These are phyloP conservation scores for Trypanosomatidae sp. DNA, from an alignment of 208 protist genomes.

Conservation along the genomic window DNA sequence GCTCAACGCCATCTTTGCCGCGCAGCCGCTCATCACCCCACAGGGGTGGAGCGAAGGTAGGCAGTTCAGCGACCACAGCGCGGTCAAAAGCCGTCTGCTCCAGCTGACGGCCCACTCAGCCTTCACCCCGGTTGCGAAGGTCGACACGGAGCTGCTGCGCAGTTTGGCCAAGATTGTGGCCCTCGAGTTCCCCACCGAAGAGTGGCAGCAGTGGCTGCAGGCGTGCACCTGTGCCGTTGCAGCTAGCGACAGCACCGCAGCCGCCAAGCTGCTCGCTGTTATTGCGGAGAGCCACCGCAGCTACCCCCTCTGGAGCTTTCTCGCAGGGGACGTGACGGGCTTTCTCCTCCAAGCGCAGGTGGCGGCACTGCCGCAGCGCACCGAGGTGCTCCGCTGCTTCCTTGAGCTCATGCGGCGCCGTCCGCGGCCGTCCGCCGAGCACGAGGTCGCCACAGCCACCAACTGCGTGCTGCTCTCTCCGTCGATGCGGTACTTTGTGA, in stretches of 20 bases:
- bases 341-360: conserved; percentile 21
- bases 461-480: too few relatives aligned
- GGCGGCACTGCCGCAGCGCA: conserved; percentile 10
- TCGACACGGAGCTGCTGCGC: too few relatives aligned
- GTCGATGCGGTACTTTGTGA: conserved; percentile 28
- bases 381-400: conserved; percentile 10
- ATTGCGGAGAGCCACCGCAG: conserved; percentile 27
- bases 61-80: conserved; percentile 47
- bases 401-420: conserved; percentile 42
- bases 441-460: conserved; percentile 16
- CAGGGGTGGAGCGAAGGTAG: conserved; percentile 34
- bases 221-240: conserved; percentile 12
- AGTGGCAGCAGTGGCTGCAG: conserved; percentile 36
- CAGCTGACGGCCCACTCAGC: background rate
- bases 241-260: background rate
- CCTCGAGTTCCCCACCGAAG: too few relatives aligned
- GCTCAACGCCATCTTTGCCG: too few relatives aligned
- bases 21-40: conserved; percentile 24
- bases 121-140: background rate
- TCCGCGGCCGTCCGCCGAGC: conserved; percentile 29
- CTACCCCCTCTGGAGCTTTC: conserved; percentile 38
- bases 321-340: conserved; percentile 21
- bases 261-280: conserved; percentile 7
- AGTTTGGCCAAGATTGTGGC: too few relatives aligned
- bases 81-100: conserved; percentile 15